Conservation (phyloP, 179 eudicot species). For the Corrigiola litoralis region DNA sequence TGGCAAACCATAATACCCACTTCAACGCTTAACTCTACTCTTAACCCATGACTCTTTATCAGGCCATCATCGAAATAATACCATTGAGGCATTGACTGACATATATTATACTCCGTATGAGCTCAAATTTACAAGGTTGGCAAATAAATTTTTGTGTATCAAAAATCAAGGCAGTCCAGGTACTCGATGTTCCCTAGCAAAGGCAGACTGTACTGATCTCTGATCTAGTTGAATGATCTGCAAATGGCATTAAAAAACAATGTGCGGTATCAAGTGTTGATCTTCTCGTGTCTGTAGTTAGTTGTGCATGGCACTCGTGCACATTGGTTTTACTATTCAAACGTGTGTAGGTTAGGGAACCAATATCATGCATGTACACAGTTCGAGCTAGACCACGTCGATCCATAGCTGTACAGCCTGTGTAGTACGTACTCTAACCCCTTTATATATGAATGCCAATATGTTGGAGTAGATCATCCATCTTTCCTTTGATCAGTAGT, state of each 20-base stretch:
- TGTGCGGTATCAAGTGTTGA: not conserved
- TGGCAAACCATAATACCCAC: too few species aligned
- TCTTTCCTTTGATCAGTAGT: not conserved
- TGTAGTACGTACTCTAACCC: not conserved
- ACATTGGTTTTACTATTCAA: not conserved
- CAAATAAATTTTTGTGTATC: too few species aligned
- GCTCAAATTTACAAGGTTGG: too few species aligned
- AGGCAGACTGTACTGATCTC: not conserved
- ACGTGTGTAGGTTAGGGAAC: not conserved
- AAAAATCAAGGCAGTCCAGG: not conserved
- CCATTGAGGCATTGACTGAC: too few species aligned
- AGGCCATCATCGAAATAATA: too few species aligned
- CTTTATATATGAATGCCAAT: not conserved
- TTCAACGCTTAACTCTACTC: too few species aligned
- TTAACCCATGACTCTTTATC: too few species aligned
- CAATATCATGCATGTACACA: not conserved
- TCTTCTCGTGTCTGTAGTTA: conserved; percentile 6
- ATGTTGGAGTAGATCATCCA: not conserved
- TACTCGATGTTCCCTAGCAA: not conserved
- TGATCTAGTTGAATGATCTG: not conserved
- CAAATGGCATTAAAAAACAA: conserved; percentile 1
- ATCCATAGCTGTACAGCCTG: not conserved
- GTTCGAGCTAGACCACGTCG: not conserved
- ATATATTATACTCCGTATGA: too few species aligned
- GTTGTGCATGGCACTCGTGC: conserved; percentile 15